Base-by-base conservation (phyloP, 352 stramenopile species). In the Phytophthora brassicae region DNA sequence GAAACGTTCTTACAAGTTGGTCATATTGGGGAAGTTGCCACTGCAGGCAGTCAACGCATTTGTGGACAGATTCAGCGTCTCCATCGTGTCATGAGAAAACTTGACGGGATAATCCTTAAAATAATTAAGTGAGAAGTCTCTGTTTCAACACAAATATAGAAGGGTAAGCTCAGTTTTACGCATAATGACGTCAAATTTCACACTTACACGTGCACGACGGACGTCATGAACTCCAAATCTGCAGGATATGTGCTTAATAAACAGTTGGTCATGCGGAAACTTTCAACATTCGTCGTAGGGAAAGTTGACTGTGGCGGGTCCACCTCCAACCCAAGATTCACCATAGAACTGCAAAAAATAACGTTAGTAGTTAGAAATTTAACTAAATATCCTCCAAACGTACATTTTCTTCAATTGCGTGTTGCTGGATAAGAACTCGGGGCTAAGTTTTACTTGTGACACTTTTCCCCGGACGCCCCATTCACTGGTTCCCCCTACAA, bases 41-140 rank as follows among this genome's bases (percentile, higher is more conserved):
- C 77, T 72, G 35, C 83, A 89, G 5, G 52, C 67, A 5, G 60
- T 74, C 17, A 89, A 67, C 17, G 66, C 74, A 53, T 89, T 89
- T 14, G 44, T 78, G 24, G 77, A 87, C 48, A 87, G 52, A 53
- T 89, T 89, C 23, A 89, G 68, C 23, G 58, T 64, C 28, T 68
- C 33, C 54, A 88, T 69, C 28, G 61, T 66, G 4, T 52, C n/a
- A 22, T 81, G 44, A 13, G 66, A 70, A 52, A 84, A 85, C 59
- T 86, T 85, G 56, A 68, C 63, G 0, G 77, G 75, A 49, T 74
- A 87, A 14, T 72, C 58, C 41, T 64, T 77, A 51, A 85, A 75
- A 48, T 87, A 87, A 56, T 89, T 89, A 41, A 77, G 60, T 2
- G 80, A 87, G 22, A 89, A 68, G 48, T 89, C 75, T 9, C 76